Evolutionary conservation across 2,329 filamentous ascomycete species (phyloP).

Genomic region (Alternaria sp.): DNA sequence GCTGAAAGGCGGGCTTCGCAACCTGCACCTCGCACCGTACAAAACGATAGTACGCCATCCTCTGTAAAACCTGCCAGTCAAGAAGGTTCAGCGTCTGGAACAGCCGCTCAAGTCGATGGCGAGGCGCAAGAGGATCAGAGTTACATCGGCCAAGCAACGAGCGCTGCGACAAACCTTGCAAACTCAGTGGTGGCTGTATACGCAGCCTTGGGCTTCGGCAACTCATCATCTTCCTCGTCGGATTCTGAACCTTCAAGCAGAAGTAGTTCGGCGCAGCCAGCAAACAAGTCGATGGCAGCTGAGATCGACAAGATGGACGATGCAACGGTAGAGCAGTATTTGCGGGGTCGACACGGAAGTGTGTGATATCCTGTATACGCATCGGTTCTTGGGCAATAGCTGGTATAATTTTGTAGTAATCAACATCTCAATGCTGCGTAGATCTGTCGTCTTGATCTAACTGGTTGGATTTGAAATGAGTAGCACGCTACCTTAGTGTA

Average conservation of each 20-base stretch:
- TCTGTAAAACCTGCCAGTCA: background rate
- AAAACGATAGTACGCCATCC: background rate
- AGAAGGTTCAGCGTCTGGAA: background rate
- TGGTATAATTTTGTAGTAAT: background rate
- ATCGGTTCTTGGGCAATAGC: background rate
- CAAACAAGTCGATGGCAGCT: slow-evolving; percentile 17
- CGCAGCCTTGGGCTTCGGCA: slow-evolving; percentile 41
- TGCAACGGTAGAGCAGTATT: slow-evolving; percentile 27
- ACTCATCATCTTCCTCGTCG: slow-evolving; percentile 29
- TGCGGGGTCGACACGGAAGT: slow-evolving; percentile 28
- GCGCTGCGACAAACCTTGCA: slow-evolving; percentile 24
- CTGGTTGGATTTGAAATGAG: slow-evolving; percentile 6
- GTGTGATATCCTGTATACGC: background rate
- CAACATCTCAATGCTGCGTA: background rate
- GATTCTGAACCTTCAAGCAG: slow-evolving; percentile 8
- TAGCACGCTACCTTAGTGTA: slow-evolving; percentile 12
- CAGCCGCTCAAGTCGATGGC: background rate
- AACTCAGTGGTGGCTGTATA: slow-evolving; percentile 38
- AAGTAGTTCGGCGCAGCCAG: slow-evolving; percentile 1
- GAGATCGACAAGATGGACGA: slow-evolving; percentile 35
- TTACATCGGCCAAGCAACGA: slow-evolving; percentile 15
- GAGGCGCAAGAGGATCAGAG: slow-evolving; percentile 11
- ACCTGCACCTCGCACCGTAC: background rate
- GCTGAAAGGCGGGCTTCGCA: background rate
- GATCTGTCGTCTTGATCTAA: background rate